phyloP scores from a whole-genome alignment of 306 rosid species.

The Cucurbita argyrosperma region DNA sequence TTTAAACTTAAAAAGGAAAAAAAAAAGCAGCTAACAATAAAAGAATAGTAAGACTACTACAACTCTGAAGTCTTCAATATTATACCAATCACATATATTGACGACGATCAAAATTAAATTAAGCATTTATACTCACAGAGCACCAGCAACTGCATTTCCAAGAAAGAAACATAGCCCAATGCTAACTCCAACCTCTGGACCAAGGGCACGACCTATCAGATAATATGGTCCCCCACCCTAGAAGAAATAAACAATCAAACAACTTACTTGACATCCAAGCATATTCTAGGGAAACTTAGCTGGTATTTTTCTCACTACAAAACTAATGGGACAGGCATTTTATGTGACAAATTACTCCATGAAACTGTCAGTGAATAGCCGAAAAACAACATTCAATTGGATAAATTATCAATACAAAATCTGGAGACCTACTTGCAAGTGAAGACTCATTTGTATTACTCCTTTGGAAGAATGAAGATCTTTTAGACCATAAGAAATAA shows the following conservation, averaged over 20 bases:
- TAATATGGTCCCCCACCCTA: slow-evolving; percentile 99
- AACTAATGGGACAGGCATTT: not conserved
- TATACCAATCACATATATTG: not conserved
- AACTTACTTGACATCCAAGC: not conserved
- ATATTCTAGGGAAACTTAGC: not conserved
- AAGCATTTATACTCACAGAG: slow-evolving; percentile 60
- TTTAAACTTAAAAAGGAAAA: not conserved
- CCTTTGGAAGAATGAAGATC: not conserved
- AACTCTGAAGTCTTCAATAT: not conserved
- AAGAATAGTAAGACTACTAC: not conserved
- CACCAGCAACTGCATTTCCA: slow-evolving; percentile 98
- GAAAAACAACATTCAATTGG: not conserved
- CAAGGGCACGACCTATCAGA: slow-evolving; percentile 99
- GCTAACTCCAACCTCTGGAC: slow-evolving; percentile 99
- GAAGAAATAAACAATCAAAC: slow-evolving; percentile 15
- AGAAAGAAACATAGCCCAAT: slow-evolving; percentile 96
- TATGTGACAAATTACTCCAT: not conserved
- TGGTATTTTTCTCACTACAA: not conserved
- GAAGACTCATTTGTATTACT: not conserved
- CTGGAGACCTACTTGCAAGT: not conserved
- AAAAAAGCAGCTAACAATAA: not conserved
- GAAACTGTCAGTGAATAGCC: not conserved
- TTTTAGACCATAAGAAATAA: not conserved
- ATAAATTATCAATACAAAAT: not conserved
- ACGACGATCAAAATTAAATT: not conserved